A percentile compares a stretch with the other conserved stretches of the same genome.
Evolutionary conservation across 768 basidiomycete species (phyloP).

Genomic region (Lentinula aciculospora): DNA sequence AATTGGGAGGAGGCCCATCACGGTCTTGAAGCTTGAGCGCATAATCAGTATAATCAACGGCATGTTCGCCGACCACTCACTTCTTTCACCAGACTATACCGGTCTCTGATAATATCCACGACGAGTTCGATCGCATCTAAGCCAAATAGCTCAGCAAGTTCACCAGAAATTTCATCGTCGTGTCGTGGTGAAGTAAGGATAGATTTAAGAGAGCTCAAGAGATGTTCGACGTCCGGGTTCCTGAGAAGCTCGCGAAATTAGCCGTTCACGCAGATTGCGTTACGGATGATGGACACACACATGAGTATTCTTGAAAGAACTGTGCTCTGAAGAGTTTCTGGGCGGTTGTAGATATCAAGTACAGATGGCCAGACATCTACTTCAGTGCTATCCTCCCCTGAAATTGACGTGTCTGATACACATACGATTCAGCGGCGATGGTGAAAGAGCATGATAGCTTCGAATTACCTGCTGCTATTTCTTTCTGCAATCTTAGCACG

Average conservation of each 20-base stretch:
- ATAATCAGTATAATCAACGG: not conserved
- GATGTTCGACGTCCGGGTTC: constrained; percentile 19
- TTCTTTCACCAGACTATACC: constrained; percentile 40
- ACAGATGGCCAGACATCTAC: constrained; percentile 23
- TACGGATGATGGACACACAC: constrained; percentile 16
- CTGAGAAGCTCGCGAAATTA: constrained; percentile 11
- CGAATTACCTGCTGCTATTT: not conserved
- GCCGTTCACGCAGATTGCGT: no score
- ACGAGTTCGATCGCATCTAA: constrained; percentile 81
- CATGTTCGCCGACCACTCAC: constrained; percentile 28
- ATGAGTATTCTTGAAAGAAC: constrained; percentile 16
- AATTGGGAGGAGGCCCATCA: not conserved
- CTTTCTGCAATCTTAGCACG: not conserved
- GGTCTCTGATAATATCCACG: constrained; percentile 59
- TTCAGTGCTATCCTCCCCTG: constrained; percentile 7
- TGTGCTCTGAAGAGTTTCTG: not conserved
- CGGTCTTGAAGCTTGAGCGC: not conserved
- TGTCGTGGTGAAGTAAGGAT: constrained; percentile 44
- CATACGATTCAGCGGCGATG: not conserved
- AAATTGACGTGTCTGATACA: constrained; percentile 2
- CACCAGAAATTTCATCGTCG: constrained; percentile 71
- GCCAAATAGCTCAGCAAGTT: constrained; percentile 76
- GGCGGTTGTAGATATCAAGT: constrained; percentile 22
- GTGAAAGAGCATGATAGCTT: not conserved
- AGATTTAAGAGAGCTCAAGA: constrained; percentile 24